phyloP scores from a whole-genome alignment of 2,329 filamentous ascomycete genomes.

The Verticillium isaacii region DNA sequence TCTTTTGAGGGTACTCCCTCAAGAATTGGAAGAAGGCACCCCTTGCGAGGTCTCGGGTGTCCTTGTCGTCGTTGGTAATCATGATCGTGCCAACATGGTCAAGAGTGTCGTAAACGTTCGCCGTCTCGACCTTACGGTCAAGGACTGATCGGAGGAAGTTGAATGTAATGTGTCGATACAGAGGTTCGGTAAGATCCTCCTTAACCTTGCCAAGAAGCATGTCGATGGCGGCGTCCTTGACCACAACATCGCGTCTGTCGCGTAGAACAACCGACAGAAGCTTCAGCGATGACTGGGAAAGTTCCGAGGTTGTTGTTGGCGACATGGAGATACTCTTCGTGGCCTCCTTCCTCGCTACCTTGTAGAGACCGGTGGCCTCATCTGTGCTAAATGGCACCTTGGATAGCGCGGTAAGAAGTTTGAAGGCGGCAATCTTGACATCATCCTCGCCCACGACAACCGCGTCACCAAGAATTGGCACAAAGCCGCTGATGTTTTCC shows the following conservation, averaged over 20 bases:
- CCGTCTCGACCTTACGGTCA: conserved; percentile 78
- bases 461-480: conserved; percentile 85
- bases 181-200: conserved; percentile 86
- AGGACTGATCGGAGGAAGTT: conserved; percentile 88
- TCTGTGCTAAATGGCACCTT: conserved; percentile 76
- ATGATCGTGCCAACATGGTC: conserved; percentile 88
- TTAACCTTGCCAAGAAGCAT: conserved; percentile 77
- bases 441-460: conserved; percentile 84
- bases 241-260: conserved; percentile 68
- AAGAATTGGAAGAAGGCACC: conserved; percentile 93
- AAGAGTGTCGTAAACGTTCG: conserved; percentile 83
- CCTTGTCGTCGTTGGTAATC: conserved; percentile 91
- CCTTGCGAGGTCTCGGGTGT: conserved; percentile 80
- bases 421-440: conserved; percentile 82
- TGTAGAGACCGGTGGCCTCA: conserved; percentile 57
- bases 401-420: conserved; percentile 78
- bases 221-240: conserved; percentile 79
- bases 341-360: conserved; percentile 80
- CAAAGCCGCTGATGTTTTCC: conserved; percentile 75
- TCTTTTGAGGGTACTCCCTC: conserved; percentile 89
- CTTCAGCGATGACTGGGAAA: conserved; percentile 84
- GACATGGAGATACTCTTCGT: conserved; percentile 75
- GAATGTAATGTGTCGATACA: conserved; percentile 89
- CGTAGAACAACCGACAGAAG: conserved; percentile 79
- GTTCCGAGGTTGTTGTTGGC: conserved; percentile 73